Base-by-base conservation (phyloP, 2,329 filamentous ascomycete genomes). In the Orbilia brochopaga region DNA sequence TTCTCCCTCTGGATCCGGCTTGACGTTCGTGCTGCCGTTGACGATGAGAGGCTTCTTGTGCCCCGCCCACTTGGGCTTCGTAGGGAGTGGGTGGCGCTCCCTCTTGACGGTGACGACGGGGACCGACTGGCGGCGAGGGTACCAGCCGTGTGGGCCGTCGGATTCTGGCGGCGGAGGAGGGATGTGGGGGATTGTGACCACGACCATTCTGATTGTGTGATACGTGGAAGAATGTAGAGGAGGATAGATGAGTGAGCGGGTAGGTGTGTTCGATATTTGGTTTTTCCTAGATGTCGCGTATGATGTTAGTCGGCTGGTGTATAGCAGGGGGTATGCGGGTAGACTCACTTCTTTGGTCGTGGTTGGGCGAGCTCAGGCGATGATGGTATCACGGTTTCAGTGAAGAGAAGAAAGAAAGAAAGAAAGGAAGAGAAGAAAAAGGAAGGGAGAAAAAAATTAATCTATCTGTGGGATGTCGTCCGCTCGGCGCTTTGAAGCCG, bases 21-120 rank as follows among this genome's bases (percentile, higher is more conserved):
- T 46, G n/a, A 63, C 48, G 19, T 70, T 70, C 3, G 54, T 70
- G 53, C 59, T 70, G n/a, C 66, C 66, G 50, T 70, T 70, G 15
- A 70, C 66, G 11, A 70, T 40, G n/a, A 70, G 23, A 17, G 59
- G 51, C 40, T 50, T 63, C 4, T 27, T 27, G 11, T 1, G 1
- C 8, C 2, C 32, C 23, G 17, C 37, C 21, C 17, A 17, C 7
- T 24, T 56, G 6, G 23, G 37, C 7, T 70, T 32, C 5, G 23
- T 44, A 13, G 21, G 37, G n/a, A 42, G 11, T 6, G 37, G 37
- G 4, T 6, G 37, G 37, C n/a, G 37, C 13, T 15, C 37, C 37
- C 15, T 42, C 15, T 15, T 17, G n/a, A 3, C 4, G 11, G 5
- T 13, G 5, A 42, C 13, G 37, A 42, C n/a, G 11, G 37, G 37